Conservation (phyloP, 2,329 filamentous ascomycete genomes). For the Microsporum audouinii region DNA sequence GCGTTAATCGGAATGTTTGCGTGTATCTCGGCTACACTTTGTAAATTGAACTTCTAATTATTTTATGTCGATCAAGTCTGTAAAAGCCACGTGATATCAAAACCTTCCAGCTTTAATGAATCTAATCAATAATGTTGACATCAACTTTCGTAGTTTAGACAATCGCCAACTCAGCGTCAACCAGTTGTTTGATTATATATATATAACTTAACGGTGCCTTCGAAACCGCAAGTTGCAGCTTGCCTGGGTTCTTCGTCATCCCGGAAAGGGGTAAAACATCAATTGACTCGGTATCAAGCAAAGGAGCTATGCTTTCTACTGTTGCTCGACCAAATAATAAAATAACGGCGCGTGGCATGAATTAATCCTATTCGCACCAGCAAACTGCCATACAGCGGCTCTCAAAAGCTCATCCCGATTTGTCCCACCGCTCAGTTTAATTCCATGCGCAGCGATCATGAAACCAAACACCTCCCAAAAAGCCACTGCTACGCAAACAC, state of each 20-base stretch:
- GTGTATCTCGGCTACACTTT: background rate
- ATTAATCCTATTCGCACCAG: background rate
- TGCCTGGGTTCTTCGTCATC: background rate
- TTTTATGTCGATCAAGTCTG: background rate
- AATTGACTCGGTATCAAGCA: background rate
- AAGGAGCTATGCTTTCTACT: background rate
- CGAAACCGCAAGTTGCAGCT: background rate
- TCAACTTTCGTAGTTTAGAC: background rate
- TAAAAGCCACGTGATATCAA: background rate
- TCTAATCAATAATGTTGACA: background rate
- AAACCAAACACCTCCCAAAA: constrained; percentile 7
- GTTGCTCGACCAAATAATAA: background rate
- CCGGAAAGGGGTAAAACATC: background rate
- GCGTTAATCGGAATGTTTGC: background rate
- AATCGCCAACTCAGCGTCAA: background rate
- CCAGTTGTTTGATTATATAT: background rate
- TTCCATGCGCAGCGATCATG: constrained; percentile 2
- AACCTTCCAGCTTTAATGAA: background rate
- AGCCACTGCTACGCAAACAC: background rate
- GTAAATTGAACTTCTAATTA: background rate
- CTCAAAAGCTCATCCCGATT: background rate
- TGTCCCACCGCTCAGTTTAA: background rate
- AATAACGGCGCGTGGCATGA: background rate
- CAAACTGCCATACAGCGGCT: background rate
- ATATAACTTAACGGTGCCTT: background rate